Base-by-base conservation (phyloP, 1,139 yeast species). In the Kluyveromyces marxianus region DNA sequence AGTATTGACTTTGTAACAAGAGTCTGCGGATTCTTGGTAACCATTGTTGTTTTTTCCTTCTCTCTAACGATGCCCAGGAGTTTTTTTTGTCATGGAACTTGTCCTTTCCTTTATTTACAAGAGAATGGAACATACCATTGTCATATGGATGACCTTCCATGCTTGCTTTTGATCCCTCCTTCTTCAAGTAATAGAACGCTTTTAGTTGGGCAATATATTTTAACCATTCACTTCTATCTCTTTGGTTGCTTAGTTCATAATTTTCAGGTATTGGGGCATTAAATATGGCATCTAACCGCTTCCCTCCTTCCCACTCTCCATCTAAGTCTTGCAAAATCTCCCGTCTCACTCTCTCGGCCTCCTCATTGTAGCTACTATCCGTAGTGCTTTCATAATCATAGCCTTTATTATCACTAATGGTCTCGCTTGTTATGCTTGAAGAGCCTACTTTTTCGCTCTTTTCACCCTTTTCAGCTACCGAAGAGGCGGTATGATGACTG, bases 1-100 rank as follows among this genome's bases (percentile, higher is more conserved):
- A 74, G 55, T 85, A 79, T 10, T 95, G 94, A 60, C 85, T 87
- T 54, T 80, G 79, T 46, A 87, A 73, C 41, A 89, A 69, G 21
- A 83, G 68, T 40, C 80, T 69, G 47, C 71, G 71, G 25, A 87
- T 57, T 28, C 76, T 72, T 2, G 94, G 90, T 46, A 74, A 69
- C 75, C 86, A 76, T 53, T 79, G 79, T 43, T 77, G 79, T 49
- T 83, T 70, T 54, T 81, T 81, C 49, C 76, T 76, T 70, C 49
- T 81, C 31, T 53, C 53, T n/a, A 55, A 50, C 36, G 52, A 55
- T 47, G 50, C 59, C 66, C 60, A 59, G 46, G 53, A 60, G 47
- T 56, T 55, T 44, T 50, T 56, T 45, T 55, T 62, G 47, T 42
- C 54, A 27, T 45, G 40, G 32, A 49, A 43, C 10, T 43, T 46